phyloP scores from a whole-genome alignment of 2,329 filamentous ascomycete genomes.

The Drechslerella dactyloides region DNA sequence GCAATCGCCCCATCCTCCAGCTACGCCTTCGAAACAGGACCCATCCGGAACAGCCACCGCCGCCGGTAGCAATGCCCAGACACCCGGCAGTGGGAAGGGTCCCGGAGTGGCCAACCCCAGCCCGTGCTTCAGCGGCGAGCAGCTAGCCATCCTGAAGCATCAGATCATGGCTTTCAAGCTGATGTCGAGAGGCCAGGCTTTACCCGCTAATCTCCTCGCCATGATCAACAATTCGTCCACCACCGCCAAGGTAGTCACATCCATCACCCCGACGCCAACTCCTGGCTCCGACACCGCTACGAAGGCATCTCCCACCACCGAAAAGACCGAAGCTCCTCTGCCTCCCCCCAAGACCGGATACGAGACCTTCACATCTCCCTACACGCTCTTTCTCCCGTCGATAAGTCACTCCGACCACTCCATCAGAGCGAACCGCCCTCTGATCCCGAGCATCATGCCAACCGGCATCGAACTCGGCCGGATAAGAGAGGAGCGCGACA shows the following conservation, averaged over 20 bases:
- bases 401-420: conserved; percentile 84
- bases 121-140: conserved; percentile 71
- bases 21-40: conserved; percentile 36
- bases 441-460: conserved; percentile 87
- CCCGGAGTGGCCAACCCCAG: conserved; percentile 52
- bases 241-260: conserved; percentile 55
- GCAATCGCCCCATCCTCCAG: conserved; percentile 35
- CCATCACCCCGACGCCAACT: conserved; percentile 58
- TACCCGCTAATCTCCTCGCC: conserved; percentile 65
- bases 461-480: conserved; percentile 86
- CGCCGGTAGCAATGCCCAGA: conserved; percentile 9
- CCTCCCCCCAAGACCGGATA: conserved; percentile 62
- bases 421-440: conserved; percentile 74
- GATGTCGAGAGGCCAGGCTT: conserved; percentile 80
- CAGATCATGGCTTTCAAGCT: conserved; percentile 93
- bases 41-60: not conserved
- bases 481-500: conserved; percentile 82
- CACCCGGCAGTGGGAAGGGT: conserved; percentile 55
- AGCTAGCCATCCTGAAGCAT: conserved; percentile 76
- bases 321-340: conserved; percentile 53
- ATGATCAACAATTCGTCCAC: conserved; percentile 59
- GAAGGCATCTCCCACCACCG: conserved; percentile 55
- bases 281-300: conserved; percentile 57
- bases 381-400: conserved; percentile 64
- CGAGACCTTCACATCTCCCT: conserved; percentile 77